Evolutionary conservation across 257 asterid species (phyloP).

Genomic region (Anisodus tanguticus): DNA sequence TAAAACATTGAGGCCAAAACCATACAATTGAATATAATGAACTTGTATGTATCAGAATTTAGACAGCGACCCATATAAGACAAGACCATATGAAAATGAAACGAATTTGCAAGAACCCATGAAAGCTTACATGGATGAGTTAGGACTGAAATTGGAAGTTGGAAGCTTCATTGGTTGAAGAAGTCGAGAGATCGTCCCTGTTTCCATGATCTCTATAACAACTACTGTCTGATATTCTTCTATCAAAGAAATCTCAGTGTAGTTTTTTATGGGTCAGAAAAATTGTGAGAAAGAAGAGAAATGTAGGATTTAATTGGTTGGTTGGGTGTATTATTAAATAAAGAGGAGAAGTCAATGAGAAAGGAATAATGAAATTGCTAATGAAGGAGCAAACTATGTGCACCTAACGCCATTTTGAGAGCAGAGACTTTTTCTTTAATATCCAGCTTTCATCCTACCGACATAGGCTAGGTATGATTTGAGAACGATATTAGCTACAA

Average conservation of each 20-base stretch:
- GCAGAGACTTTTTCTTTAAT: too few species aligned
- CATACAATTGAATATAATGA: neutral
- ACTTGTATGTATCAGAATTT: neutral
- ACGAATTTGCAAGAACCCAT: neutral
- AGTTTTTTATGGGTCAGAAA: neutral
- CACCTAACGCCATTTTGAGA: too few species aligned
- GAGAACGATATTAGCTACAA: too few species aligned
- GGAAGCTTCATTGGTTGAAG: conserved; percentile 40
- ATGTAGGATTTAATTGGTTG: too few species aligned
- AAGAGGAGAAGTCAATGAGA: neutral
- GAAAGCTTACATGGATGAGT: conserved; percentile 53
- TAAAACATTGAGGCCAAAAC: neutral
- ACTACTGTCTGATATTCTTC: neutral
- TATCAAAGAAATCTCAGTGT: neutral
- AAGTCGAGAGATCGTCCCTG: conserved; percentile 53
- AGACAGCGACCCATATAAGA: neutral
- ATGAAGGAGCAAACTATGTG: too few species aligned
- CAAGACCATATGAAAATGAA: neutral
- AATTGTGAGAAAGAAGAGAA: neutral
- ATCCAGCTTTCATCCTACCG: too few species aligned
- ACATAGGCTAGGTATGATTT: too few species aligned
- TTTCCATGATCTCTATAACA: conserved; percentile 53
- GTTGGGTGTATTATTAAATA: too few species aligned
- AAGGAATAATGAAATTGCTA: neutral
- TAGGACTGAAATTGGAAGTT: conserved; percentile 33